A percentile compares a stretch with the other conserved stretches of the same genome.
phyloP scores from a whole-genome alignment of 2,329 filamentous ascomycete genomes.

The Verticillium nubilum region DNA sequence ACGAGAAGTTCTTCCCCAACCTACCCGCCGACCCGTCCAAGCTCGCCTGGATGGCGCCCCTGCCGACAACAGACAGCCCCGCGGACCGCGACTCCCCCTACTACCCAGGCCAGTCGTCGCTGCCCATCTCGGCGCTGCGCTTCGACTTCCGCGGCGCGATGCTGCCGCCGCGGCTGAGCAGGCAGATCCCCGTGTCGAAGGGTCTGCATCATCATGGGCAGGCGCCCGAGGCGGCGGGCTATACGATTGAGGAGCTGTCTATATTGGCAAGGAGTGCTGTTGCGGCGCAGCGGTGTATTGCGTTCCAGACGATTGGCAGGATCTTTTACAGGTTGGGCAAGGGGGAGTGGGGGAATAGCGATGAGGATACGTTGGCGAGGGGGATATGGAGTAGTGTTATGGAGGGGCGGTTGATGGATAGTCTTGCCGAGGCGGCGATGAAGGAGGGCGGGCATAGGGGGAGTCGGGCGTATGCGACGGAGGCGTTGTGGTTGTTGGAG shows the following conservation, averaged over 20 bases:
- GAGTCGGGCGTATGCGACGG: slow-evolving; percentile 76
- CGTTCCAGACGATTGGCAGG: slow-evolving; percentile 84
- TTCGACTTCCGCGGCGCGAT: slow-evolving; percentile 84
- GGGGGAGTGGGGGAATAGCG: slow-evolving; percentile 59
- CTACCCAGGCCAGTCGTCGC: slow-evolving; percentile 66
- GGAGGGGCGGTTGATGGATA: slow-evolving; percentile 70
- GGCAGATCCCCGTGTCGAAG: slow-evolving; percentile 67
- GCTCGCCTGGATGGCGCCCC: slow-evolving; percentile 82
- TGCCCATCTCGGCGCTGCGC: slow-evolving; percentile 72
- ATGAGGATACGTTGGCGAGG: slow-evolving; percentile 57
- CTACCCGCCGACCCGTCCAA: slow-evolving; percentile 80
- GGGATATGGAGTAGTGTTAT: slow-evolving; percentile 81
- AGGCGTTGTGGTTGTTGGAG: slow-evolving; percentile 80
- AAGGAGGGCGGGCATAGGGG: slow-evolving; percentile 68
- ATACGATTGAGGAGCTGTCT: slow-evolving; percentile 83
- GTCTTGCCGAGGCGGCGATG: slow-evolving; percentile 70
- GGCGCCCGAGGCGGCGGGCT: slow-evolving; percentile 88
- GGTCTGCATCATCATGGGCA: slow-evolving; percentile 92
- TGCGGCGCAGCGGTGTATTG: slow-evolving; percentile 81
- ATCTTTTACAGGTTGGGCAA: slow-evolving; percentile 77
- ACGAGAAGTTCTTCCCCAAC: slow-evolving; percentile 88
- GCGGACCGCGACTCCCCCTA: slow-evolving; percentile 72
- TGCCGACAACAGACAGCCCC: slow-evolving; percentile 57
- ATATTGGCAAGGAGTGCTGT: slow-evolving; percentile 76
- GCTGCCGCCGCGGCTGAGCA: slow-evolving; percentile 68